Base-by-base conservation (phyloP, 768 basidiomycete species). In the Suillus americanus region DNA sequence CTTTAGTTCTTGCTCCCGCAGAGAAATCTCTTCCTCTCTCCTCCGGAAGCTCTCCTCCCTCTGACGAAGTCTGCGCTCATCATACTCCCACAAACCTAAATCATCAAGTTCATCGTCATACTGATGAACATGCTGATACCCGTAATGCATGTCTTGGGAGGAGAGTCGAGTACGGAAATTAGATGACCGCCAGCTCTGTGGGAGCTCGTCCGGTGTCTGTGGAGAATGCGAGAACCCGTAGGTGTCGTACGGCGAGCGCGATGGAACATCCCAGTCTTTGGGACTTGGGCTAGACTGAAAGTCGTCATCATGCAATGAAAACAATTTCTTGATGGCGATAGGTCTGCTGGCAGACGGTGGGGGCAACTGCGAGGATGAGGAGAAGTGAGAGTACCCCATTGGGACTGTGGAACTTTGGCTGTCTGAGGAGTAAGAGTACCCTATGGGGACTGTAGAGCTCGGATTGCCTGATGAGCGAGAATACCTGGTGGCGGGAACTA, bases 51-150 rank as follows among this genome's bases (percentile, higher is more conserved):
- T 70, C 62, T 70, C 72, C 30, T 74, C 76, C 53, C 75, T 73
- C 12, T 75, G 74, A 46, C 74, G 77, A 65, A 73, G 72, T 3
- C 68, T 71, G 48, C 72, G 71, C 37, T 74, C 74, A 25, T 72
- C 72, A 64, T 72, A 79, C 67, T 68, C 73, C 40, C 66, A 69
- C 68, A 75, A 75, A 25, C 55, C 65, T 62, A 61, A 41, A 18
- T 67, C 73, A 51, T 78, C 78, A 30, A 73, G 67, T 13, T 64
- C 70, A 25, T 77, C 75, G 0, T 73, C 73, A 25, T 66, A 70
- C 23, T 65, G 62, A 33, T 68, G 71, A 18, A 72, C 72, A 9
- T 59, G 67, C 13, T 68, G 72, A 48, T 63, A 62, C 37, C n/a
- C 45, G 56, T 71, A 62, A 0, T 68, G 69, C 68, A 76, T 74